Conservation (phyloP, 345 rosid genomes). For the Conringia planisiliqua region DNA sequence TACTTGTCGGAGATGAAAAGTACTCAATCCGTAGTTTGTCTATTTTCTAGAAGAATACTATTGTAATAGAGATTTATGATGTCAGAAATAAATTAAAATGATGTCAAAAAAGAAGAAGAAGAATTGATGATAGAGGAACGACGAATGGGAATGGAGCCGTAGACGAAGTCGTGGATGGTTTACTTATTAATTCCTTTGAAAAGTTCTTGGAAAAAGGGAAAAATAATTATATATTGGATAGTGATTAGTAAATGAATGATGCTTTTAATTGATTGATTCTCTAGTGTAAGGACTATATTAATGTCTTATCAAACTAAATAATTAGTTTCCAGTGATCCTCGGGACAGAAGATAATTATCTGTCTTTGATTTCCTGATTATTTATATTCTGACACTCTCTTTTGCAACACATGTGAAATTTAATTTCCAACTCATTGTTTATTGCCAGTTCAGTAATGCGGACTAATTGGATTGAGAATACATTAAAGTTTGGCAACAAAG, state of each 20-base stretch:
- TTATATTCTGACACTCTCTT: conserved; percentile 11
- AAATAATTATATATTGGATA: background rate
- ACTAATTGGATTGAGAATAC: background rate
- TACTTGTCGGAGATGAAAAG: background rate
- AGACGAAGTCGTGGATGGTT: conserved; percentile 22
- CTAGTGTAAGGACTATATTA: background rate
- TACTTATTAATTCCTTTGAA: background rate
- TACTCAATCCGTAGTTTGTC: background rate
- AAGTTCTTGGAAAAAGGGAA: background rate
- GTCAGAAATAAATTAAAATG: background rate
- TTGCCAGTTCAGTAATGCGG: background rate
- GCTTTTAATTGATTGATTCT: conserved; percentile 1
- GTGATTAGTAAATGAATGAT: background rate
- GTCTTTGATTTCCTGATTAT: conserved; percentile 3
- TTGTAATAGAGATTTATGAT: background rate
- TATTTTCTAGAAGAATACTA: background rate
- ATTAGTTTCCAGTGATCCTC: conserved; percentile 3
- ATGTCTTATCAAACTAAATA: background rate
- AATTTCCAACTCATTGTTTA: conserved; percentile 12
- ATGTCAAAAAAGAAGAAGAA: background rate
- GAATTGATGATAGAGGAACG: background rate
- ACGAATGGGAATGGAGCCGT: conserved; percentile 12
- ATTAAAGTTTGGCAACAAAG: conserved; percentile 12
- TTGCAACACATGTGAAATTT: conserved; percentile 22
- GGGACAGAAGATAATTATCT: background rate